These are phyloP conservation scores for Ottelia alismoides DNA, from an alignment of 106 monocot genomes.

Conservation along the genomic window DNA sequence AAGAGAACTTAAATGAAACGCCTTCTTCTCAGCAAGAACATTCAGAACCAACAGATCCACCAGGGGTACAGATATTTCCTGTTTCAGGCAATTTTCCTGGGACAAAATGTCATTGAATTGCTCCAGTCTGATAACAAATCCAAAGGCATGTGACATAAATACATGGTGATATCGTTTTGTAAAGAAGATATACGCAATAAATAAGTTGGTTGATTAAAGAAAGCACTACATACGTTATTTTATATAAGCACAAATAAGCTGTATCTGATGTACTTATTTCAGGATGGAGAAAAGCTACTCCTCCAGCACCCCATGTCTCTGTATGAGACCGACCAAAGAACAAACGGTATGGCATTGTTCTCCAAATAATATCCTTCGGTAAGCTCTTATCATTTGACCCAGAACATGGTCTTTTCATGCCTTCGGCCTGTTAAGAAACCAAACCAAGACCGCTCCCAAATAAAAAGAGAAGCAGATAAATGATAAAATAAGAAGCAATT, in stretches of 20 bases:
- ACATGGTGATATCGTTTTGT: too few species aligned
- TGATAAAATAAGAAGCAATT: too few species aligned
- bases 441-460: too few species aligned
- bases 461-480: too few species aligned
- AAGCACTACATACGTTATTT: conserved; percentile 97
- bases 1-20: conserved; percentile 26
- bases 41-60: conserved; percentile 30
- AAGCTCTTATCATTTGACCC: conserved; percentile 67
- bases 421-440: conserved; percentile 64
- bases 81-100: conserved; percentile 48
- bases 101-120: conserved; percentile 90
- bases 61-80: conserved; percentile 27
- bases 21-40: conserved; percentile 32
- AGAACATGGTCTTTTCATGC: conserved; percentile 42
- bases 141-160: too few species aligned
- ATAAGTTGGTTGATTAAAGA: too few species aligned
- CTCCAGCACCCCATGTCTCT: conserved; percentile 66
- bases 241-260: conserved; percentile 62
- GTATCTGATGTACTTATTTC: conserved; percentile 28
- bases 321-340: conserved; percentile 66
- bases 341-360: conserved; percentile 65
- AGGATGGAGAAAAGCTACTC: conserved; percentile 87
- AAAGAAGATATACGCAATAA: too few species aligned
- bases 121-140: conserved; percentile 52
- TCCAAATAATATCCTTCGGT: conserved; percentile 63